Evolutionary conservation across 2,329 filamentous ascomycete genomes (phyloP), one percentile per base, ranked within the genome.

Genomic region (Neonectria magnoliae): DNA sequence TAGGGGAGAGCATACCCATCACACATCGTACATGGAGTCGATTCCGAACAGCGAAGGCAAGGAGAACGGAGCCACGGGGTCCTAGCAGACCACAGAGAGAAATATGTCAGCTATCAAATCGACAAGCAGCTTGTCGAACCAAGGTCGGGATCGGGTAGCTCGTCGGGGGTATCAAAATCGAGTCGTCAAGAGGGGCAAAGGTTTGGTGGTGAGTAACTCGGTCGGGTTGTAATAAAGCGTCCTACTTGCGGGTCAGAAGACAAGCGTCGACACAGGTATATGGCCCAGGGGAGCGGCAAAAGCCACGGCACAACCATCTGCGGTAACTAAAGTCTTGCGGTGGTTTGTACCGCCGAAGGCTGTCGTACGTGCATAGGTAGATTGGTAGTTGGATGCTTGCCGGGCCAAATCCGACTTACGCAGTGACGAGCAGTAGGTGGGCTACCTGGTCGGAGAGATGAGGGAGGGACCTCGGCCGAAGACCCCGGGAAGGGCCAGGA

Each of bases 1-100:
- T 60, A 64, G 31, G 68, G 64, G 66, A 69, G 73, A 68, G 73
- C 81, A 71, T 82, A 83, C 81, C 80, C 78, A 81, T 81, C 75
- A 80, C 78, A 76, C 78, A 79, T 79, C 67, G 71, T 77, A 72
- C 68, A 73, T 68, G 33, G 47, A 64, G 57, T 53, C 60, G 62
- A 54, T 57, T 60, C 47, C 55, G 61, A 68, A 63, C 60, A 50
- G 62, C 62, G 70, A 60, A 65, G 71, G 67, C 71, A 71, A 71
- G 55, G 68, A 67, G 63, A 63, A 65, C 64, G 53, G 56, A 69
- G 64, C 55, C 44, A 59, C 42, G 6, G 47, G 65, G 53, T 36
- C 53, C 52, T 45, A 57, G 61, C 58, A 68, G 63, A 60, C 56
- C 60, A 59, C 53, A 48, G 47, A 58, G 53, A 44, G 61, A 57